Evolutionary conservation across 202 grass and related monocot species (phyloP).

Genomic region (Carex sylvatica): DNA sequence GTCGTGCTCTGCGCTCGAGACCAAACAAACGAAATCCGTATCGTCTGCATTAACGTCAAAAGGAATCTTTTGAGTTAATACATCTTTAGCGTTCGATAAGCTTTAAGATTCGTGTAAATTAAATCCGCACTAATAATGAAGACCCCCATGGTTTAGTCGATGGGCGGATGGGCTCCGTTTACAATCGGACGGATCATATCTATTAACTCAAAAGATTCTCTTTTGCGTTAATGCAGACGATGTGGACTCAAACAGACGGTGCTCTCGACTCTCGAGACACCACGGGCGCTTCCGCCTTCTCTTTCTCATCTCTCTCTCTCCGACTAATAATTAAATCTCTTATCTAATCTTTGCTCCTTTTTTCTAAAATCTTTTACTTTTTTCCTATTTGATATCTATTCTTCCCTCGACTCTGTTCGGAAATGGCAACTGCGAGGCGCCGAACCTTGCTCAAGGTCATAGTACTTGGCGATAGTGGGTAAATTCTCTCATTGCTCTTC

Average conservation of each 20-base stretch:
- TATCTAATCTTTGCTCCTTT: background rate
- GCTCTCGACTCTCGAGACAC: conserved; percentile 22
- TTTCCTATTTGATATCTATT: conserved; percentile 21
- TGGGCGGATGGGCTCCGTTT: no score
- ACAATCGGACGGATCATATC: no score
- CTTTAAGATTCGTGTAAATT: no score
- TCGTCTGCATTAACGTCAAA: no score
- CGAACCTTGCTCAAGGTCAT: conserved; percentile 99
- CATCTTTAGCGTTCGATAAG: no score
- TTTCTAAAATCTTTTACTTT: background rate
- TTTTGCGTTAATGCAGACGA: no score
- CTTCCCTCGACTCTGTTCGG: background rate
- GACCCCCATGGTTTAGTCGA: no score
- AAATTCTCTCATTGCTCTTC: background rate
- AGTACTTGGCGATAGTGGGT: conserved; percentile 91
- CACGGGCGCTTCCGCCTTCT: conserved; percentile 15
- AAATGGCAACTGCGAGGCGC: conserved; percentile 86
- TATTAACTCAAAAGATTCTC: no score
- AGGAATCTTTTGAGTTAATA: no score
- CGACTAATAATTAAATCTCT: conserved; percentile 5
- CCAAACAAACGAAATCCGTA: no score
- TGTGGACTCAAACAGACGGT: conserved; percentile 6
- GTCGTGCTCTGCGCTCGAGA: conserved; percentile 10
- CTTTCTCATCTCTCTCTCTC: background rate
- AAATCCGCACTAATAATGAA: no score